phyloP scores from a whole-genome alignment of 306 rosid species.

The Crotalaria pallida region DNA sequence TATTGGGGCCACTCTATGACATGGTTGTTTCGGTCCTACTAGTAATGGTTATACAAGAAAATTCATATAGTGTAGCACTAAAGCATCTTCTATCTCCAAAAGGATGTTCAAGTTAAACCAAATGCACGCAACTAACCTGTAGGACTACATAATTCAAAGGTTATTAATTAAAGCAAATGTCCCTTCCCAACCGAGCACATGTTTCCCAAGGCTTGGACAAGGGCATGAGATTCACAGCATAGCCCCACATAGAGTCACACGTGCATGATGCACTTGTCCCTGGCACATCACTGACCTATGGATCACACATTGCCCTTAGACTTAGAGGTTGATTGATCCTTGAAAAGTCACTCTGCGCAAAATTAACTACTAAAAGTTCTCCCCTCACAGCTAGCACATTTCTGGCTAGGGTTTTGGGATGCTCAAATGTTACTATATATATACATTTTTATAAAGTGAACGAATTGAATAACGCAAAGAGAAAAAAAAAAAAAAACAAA shows the following conservation, averaged over 20 bases:
- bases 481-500: too few species aligned
- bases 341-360: neutral
- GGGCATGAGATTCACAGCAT: slow-evolving; percentile 17
- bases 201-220: slow-evolving; percentile 31
- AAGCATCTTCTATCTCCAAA: neutral
- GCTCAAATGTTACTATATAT: neutral
- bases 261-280: slow-evolving; percentile 27
- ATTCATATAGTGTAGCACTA: neutral
- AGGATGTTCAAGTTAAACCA: neutral
- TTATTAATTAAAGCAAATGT: slow-evolving; percentile 23
- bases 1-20: neutral
- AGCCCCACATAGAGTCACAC: slow-evolving; percentile 38
- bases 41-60: neutral
- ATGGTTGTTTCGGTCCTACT: neutral
- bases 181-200: slow-evolving; percentile 47
- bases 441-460: neutral
- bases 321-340: slow-evolving; percentile 3
- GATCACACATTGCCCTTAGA: neutral
- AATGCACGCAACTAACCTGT: neutral
- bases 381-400: neutral
- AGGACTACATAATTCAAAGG: neutral
- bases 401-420: slow-evolving; percentile 3
- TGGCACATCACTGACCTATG: neutral
- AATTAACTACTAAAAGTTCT: neutral
- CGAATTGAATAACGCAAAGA: neutral